Conservation (phyloP, 495 filamentous ascomycete genomes). For the Darksidea phi region DNA sequence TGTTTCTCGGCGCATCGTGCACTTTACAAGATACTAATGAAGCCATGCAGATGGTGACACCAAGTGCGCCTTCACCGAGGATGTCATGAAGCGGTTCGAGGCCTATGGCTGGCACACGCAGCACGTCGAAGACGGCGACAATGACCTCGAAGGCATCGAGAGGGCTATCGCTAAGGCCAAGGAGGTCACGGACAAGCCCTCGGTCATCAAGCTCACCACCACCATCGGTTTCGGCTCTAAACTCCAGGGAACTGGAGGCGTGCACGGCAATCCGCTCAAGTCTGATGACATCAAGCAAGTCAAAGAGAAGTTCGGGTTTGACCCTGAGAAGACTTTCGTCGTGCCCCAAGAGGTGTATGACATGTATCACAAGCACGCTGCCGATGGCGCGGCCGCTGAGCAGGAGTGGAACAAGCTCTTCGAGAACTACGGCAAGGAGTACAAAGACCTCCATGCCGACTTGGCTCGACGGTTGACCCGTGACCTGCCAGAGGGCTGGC, state of each 20-base stretch:
- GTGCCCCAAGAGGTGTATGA: slow-evolving; percentile 96
- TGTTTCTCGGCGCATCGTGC: slow-evolving; percentile 24
- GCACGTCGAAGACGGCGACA: slow-evolving; percentile 84
- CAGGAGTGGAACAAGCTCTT: slow-evolving; percentile 94
- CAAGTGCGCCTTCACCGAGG: slow-evolving; percentile 94
- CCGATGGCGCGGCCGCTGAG: slow-evolving; percentile 85
- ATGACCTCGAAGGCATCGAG: slow-evolving; percentile 85
- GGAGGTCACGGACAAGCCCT: slow-evolving; percentile 91
- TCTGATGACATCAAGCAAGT: slow-evolving; percentile 85
- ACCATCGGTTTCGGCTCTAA: slow-evolving; percentile 97
- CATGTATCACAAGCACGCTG: slow-evolving; percentile 74
- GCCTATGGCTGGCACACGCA: slow-evolving; percentile 95
- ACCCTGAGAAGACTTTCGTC: slow-evolving; percentile 88
- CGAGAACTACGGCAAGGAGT: slow-evolving; percentile 74
- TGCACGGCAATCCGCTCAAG: slow-evolving; percentile 95
- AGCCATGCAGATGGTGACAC: slow-evolving; percentile 76
- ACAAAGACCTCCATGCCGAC: slow-evolving; percentile 75
- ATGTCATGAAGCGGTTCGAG: slow-evolving; percentile 93
- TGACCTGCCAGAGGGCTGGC: slow-evolving; percentile 93
- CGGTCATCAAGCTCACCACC: slow-evolving; percentile 94
- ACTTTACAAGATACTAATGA: slow-evolving; percentile 32
- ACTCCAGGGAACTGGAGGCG: slow-evolving; percentile 87
- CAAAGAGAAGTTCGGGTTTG: slow-evolving; percentile 92
- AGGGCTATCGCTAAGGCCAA: slow-evolving; percentile 80
- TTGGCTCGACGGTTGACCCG: slow-evolving; percentile 77